A percentile compares a stretch with the other conserved stretches of the same genome.
These are phyloP conservation scores for Phyllosticta citribraziliensis DNA, from an alignment of 2,329 filamentous ascomycete species.

Conservation along the genomic window DNA sequence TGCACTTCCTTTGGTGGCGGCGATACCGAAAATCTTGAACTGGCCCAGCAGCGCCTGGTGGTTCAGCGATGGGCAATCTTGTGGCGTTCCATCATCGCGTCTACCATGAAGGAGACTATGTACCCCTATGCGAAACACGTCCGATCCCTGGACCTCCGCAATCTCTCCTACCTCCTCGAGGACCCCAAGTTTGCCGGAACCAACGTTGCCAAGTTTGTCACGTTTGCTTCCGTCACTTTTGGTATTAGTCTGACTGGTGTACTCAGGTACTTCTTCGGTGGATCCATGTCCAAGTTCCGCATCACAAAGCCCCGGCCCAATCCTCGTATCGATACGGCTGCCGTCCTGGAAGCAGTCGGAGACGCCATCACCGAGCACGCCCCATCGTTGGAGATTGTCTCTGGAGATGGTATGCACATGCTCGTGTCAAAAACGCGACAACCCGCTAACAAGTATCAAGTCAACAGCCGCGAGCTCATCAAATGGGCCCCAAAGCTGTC, in stretches of 20 bases:
- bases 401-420: constrained; percentile 36
- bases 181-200: constrained; percentile 48
- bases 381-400: constrained; percentile 49
- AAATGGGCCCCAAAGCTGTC: constrained; percentile 51
- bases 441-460: constrained; percentile 16
- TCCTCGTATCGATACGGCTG: constrained; percentile 30
- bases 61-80: constrained; percentile 51
- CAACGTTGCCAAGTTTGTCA: constrained; percentile 43
- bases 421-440: background rate
- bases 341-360: constrained; percentile 39
- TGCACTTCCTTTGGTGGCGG: constrained; percentile 30
- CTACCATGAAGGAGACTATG: constrained; percentile 50
- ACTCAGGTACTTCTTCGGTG: constrained; percentile 42
- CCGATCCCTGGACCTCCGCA: constrained; percentile 51
- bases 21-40: constrained; percentile 29
- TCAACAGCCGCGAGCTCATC: constrained; percentile 43
- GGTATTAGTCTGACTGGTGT: background rate
- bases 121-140: constrained; percentile 64
- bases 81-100: constrained; percentile 60
- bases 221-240: background rate
- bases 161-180: constrained; percentile 49
- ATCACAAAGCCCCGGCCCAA: constrained; percentile 15
- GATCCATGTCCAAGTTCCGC: constrained; percentile 36
- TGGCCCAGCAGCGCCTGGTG: constrained; percentile 36
- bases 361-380: constrained; percentile 40